phyloP scores from a whole-genome alignment of 805 yeast genomes.

The Saturnispora silvae region DNA sequence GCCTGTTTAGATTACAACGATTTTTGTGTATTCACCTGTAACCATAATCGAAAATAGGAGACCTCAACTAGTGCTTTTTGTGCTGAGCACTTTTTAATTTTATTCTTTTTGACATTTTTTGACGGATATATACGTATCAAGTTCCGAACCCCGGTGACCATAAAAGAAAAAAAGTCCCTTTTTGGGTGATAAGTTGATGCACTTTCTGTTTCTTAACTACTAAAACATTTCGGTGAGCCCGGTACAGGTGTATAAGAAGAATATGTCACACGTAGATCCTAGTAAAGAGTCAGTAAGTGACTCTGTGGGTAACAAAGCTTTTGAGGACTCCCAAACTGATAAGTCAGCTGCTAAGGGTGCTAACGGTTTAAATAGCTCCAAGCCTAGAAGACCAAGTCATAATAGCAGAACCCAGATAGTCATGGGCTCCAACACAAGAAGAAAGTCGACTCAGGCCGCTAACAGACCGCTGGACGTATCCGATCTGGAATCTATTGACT shows the following conservation, averaged over 20 bases:
- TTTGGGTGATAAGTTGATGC: no score
- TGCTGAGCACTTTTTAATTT: no score
- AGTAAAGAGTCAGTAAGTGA: no score
- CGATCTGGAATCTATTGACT: slow-evolving; percentile 1
- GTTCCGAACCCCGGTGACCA: slow-evolving; percentile 4
- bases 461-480: not conserved
- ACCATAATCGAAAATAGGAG: not conserved
- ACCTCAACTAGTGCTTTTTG: not conserved
- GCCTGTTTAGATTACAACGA: not conserved
- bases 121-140: not conserved
- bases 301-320: no score
- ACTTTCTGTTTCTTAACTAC: no score
- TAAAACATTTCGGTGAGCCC: no score
- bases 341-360: not conserved
- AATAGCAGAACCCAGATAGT: slow-evolving; percentile 2
- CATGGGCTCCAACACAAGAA: not conserved
- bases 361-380: no score
- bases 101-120: no score
- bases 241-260: no score
- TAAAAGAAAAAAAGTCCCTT: no score
- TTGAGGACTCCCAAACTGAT: not conserved
- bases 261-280: no score
- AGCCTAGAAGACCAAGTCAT: slow-evolving; percentile 1
- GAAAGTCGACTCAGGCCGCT: not conserved
- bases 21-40: not conserved